Base-by-base conservation (phyloP, 768 basidiomycete species). In the Phlebiopsis flavidoalba region DNA sequence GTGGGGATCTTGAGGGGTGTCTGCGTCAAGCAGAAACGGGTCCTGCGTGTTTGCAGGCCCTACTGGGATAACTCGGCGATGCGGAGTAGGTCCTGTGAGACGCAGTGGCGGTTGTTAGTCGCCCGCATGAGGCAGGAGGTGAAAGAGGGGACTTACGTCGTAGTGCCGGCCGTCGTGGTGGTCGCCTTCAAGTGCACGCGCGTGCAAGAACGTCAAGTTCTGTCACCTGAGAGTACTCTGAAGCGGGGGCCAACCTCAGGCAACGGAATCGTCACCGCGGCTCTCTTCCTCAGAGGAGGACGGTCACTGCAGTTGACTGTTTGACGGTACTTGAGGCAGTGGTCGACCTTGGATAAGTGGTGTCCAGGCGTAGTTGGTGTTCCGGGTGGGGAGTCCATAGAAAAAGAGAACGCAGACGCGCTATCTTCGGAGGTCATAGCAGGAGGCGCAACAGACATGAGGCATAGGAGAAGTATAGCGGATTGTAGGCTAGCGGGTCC, bases 191-290 rank as follows among this genome's bases (percentile, higher is more conserved):
- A 80, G 79, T n/a, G 89, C 68, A 21, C 78, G 77, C 24, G 86
- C 79, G 15, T n/a, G 85, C 77, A 22, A 89, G 73, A 11, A 86
- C 71, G 67, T 86, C 86, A 54, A 92, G 75, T 66, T 89, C 88
- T 17, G 87, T 85, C 60, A 58, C n/a, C 7, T 14, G 51, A 10
- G 36, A 17, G 52, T 49, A 31, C 24, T 60, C 56, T 5, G 33
- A 31, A 19, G 31, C 37, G 5, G 46, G n/a, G 51, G 14, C 49
- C n/a, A 5, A 52, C 49, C 21, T 37, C 47, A 15, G 55, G 53
- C 22, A 19, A 19, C 22, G 17, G 22, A 19, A 61, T 43, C 3
- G 64, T 48, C 5, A 60, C 26, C 19, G 51, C 54, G 17, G 53
- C 14, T 19, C 56, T 58, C n/a, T n/a, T n/a, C 17, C 47, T n/a